Conservation (phyloP, 2,329 filamentous ascomycete genomes). For the Macrophomina pseudophaseolina region DNA sequence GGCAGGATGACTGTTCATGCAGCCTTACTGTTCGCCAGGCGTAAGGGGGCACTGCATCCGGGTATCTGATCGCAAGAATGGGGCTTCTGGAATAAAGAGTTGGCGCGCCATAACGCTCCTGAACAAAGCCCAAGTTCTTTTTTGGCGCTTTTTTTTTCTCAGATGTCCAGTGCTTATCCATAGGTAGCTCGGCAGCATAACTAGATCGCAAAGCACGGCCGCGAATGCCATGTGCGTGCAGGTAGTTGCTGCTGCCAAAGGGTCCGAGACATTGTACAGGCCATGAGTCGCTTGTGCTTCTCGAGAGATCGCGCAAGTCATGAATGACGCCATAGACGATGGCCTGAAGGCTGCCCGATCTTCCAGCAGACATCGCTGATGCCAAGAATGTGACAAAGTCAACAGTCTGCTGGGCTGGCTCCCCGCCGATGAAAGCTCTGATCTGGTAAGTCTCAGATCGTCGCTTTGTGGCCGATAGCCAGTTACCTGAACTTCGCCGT, state of each 20-base stretch:
- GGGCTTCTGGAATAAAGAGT: no score
- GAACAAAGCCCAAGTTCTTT: background rate
- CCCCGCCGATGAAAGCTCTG: background rate
- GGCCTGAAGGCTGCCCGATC: background rate
- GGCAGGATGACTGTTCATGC: slow-evolving; percentile 15
- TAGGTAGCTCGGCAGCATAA: background rate
- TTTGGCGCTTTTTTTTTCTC: no score
- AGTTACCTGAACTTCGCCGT: background rate
- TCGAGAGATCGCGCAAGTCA: background rate
- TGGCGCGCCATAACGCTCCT: background rate
- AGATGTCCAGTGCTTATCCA: slow-evolving; percentile 8
- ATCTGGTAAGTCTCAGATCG: background rate
- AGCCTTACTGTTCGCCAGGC: slow-evolving; percentile 12
- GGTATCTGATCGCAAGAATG: no score
- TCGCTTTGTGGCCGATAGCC: background rate
- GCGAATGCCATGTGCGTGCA: background rate
- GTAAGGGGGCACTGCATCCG: background rate
- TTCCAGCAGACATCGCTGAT: background rate
- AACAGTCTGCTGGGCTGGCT: background rate
- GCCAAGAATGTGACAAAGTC: background rate
- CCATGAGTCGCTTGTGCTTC: background rate
- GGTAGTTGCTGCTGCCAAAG: background rate
- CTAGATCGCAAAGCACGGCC: background rate
- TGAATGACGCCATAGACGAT: slow-evolving; percentile 5
- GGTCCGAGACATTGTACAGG: background rate